These are phyloP conservation scores for Cryphonectria naterciae DNA, from an alignment of 2,329 filamentous ascomycete genomes.

Conservation along the genomic window DNA sequence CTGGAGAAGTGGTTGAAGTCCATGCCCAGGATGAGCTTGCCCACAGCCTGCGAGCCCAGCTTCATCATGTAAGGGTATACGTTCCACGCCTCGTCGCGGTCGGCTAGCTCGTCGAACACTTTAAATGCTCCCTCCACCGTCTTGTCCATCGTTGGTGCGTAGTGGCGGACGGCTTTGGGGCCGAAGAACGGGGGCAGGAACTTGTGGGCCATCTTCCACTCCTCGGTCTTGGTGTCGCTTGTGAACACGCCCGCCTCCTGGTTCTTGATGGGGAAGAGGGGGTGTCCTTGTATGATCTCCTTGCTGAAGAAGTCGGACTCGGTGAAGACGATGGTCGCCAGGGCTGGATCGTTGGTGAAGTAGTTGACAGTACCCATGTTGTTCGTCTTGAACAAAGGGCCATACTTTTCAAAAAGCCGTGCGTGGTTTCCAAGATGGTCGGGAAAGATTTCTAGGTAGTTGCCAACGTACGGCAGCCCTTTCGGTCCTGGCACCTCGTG, in stretches of 20 bases:
- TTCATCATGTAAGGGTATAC: constrained; percentile 57
- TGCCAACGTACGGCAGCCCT: constrained; percentile 54
- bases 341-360: constrained; percentile 53
- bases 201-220: constrained; percentile 60
- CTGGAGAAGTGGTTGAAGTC: constrained; percentile 50
- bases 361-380: constrained; percentile 56
- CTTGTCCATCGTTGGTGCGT: constrained; percentile 61
- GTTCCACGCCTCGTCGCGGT: constrained; percentile 50
- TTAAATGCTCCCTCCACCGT: constrained; percentile 55
- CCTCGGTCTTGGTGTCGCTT: constrained; percentile 54
- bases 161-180: constrained; percentile 64
- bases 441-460: constrained; percentile 58
- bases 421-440: constrained; percentile 62
- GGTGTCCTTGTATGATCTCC: constrained; percentile 53
- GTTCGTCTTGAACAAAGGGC: constrained; percentile 54
- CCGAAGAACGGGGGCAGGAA: constrained; percentile 63
- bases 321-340: constrained; percentile 50
- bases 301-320: constrained; percentile 60
- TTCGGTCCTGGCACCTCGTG: constrained; percentile 55
- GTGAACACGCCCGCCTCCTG: constrained; percentile 49
- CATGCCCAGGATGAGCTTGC: constrained; percentile 49
- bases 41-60: constrained; percentile 50
- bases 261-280: constrained; percentile 49
- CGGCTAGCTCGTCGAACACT: constrained; percentile 56
- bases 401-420: constrained; percentile 56